Conservation (phyloP, 2,329 filamentous ascomycete genomes). For the Penicillium sp. region DNA sequence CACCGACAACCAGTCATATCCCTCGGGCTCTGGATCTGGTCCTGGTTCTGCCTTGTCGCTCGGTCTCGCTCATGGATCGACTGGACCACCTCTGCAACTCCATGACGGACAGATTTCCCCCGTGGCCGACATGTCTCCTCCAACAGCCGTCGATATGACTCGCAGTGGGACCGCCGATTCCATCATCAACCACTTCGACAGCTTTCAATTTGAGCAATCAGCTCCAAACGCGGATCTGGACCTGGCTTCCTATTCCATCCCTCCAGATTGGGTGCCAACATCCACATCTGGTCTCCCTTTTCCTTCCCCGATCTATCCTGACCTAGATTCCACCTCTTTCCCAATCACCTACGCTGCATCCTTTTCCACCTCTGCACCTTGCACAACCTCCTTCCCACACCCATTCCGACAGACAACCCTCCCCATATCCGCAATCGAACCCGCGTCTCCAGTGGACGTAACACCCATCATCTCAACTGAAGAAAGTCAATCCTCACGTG, state of each 20-base stretch:
- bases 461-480: conserved; percentile 50
- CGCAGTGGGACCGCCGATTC: conserved; percentile 48
- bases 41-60: conserved; percentile 13
- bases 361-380: conserved; percentile 40
- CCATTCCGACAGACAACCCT: conserved; percentile 27
- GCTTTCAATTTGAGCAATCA: conserved; percentile 47
- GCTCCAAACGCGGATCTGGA: conserved; percentile 28
- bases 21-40: conserved; percentile 23
- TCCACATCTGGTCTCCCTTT: conserved; percentile 17
- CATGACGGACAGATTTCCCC: conserved; percentile 17
- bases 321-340: conserved; percentile 33
- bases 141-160: conserved; percentile 44
- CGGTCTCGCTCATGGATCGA: conserved; percentile 18
- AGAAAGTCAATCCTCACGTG: conserved; percentile 47
- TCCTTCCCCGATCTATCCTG: conserved; percentile 19
- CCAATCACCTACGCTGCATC: conserved; percentile 31
- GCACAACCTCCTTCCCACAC: conserved; percentile 31
- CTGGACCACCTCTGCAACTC: conserved; percentile 7
- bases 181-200: conserved; percentile 44
- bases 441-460: conserved; percentile 45
- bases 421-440: conserved; percentile 32
- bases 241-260: conserved; percentile 19
- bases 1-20: neutral
- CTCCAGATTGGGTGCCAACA: conserved; percentile 25
- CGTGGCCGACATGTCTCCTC: conserved; percentile 27